Conservation (phyloP, 2,329 filamentous ascomycete species). For the Aspergillus sp. region DNA sequence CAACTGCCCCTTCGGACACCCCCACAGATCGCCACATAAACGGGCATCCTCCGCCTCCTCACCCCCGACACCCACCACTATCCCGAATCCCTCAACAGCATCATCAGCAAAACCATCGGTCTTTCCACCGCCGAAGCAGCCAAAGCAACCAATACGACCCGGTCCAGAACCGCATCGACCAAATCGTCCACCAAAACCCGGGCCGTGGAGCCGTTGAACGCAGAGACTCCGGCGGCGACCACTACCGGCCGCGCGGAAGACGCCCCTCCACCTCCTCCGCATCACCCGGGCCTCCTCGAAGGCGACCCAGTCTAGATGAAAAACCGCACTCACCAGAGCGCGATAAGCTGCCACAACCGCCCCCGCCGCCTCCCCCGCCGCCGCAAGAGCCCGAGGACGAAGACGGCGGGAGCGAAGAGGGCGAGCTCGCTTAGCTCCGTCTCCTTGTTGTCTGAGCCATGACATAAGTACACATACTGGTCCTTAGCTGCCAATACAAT, state of each 20-base stretch:
- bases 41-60: slow-evolving; percentile 9
- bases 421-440: slow-evolving; percentile 20
- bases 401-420: slow-evolving; percentile 35
- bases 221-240: background rate
- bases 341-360: background rate
- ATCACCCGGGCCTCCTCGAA: too few relatives aligned
- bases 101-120: slow-evolving; percentile 7
- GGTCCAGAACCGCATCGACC: slow-evolving; percentile 29
- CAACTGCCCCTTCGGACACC: slow-evolving; percentile 1
- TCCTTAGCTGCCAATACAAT: too few relatives aligned
- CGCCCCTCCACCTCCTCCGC: background rate
- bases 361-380: slow-evolving; percentile 11
- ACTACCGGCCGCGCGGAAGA: background rate
- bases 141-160: slow-evolving; percentile 16
- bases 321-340: slow-evolving; percentile 2
- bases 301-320: slow-evolving; percentile 1
- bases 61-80: slow-evolving; percentile 13
- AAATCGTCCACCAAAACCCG: slow-evolving; percentile 18
- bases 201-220: background rate
- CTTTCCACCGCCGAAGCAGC: slow-evolving; percentile 10
- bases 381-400: slow-evolving; percentile 10
- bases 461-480: too few relatives aligned
- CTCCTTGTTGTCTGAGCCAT: too few relatives aligned
- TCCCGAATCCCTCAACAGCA: background rate
- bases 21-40: slow-evolving; percentile 9